These are phyloP conservation scores for Calonectria hawksworthii DNA, from an alignment of 2,329 filamentous ascomycete species.

Conservation along the genomic window DNA sequence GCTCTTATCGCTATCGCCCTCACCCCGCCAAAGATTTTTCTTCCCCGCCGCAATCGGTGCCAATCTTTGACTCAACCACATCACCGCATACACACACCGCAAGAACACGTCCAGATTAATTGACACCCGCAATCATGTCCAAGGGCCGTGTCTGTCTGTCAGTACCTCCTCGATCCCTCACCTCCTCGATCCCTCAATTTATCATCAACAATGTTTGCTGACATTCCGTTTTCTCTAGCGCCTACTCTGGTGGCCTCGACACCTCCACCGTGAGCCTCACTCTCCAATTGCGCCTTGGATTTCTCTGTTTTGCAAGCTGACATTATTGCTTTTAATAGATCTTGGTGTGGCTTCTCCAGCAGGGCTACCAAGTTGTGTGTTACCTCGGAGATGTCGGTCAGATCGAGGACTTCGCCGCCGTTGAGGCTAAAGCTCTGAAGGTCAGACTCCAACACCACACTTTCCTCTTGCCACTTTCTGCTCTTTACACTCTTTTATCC, in stretches of 20 bases:
- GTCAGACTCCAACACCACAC: background rate
- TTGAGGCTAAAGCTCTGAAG: conserved; percentile 73
- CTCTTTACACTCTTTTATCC: too few relatives aligned
- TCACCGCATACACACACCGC: background rate
- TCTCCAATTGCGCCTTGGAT: background rate
- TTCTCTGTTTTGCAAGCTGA: background rate
- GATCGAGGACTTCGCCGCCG: conserved; percentile 78
- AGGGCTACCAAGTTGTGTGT: conserved; percentile 33
- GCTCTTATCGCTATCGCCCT: too few relatives aligned
- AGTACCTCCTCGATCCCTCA: background rate
- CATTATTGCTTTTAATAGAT: background rate
- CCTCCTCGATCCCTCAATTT: background rate
- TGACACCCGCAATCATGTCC: background rate
- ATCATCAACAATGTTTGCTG: background rate
- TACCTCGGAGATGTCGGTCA: conserved; percentile 76
- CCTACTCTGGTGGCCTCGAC: background rate
- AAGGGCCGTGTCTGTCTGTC: background rate
- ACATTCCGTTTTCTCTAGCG: background rate
- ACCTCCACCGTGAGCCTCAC: background rate
- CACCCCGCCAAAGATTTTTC: too few relatives aligned
- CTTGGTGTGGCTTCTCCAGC: background rate
- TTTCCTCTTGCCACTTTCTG: too few relatives aligned
- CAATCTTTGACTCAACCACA: too few relatives aligned
- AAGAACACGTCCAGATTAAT: background rate
- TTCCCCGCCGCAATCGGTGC: too few relatives aligned